Evolutionary conservation across 495 filamentous ascomycete genomes (phyloP).

Genomic region (Penicillium mononematosum): DNA sequence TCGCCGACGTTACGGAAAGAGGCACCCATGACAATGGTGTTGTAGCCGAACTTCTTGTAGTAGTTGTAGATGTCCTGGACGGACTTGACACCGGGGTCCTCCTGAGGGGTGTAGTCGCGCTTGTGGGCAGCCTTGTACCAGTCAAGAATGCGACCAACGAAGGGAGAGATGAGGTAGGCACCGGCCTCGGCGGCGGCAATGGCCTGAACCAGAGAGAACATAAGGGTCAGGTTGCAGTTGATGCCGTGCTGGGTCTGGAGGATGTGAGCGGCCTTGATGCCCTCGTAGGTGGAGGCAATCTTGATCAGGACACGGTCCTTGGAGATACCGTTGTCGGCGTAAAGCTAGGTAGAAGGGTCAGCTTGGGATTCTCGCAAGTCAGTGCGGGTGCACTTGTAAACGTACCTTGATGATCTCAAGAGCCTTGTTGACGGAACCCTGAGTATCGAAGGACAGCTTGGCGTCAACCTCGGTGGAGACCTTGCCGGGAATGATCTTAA

Average conservation of each 20-base stretch:
- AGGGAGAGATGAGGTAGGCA: slow-evolving; percentile 98
- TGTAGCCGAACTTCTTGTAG: slow-evolving; percentile 99
- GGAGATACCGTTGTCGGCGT: slow-evolving; percentile 84
- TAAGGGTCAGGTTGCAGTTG: slow-evolving; percentile 98
- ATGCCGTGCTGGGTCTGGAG: slow-evolving; percentile 90
- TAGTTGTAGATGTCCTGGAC: slow-evolving; percentile 99
- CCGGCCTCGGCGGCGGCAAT: slow-evolving; percentile 96
- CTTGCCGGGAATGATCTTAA: slow-evolving; percentile 94
- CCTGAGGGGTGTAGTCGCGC: slow-evolving; percentile 81
- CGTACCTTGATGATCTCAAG: slow-evolving; percentile 93
- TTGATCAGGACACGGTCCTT: slow-evolving; percentile 81
- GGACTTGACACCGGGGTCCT: slow-evolving; percentile 96
- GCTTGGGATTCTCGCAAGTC: neutral
- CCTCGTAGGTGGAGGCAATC: slow-evolving; percentile 72
- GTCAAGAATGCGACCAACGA: slow-evolving; percentile 98
- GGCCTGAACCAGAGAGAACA: slow-evolving; percentile 96
- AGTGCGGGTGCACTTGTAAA: neutral
- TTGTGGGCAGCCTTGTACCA: slow-evolving; percentile 98
- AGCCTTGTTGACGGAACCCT: slow-evolving; percentile 92
- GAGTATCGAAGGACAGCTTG: slow-evolving; percentile 89
- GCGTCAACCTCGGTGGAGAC: slow-evolving; percentile 99
- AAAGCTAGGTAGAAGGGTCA: slow-evolving; percentile 59
- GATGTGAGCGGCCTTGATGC: slow-evolving; percentile 94
- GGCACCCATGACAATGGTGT: slow-evolving; percentile 99
- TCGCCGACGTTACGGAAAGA: slow-evolving; percentile 95